Evolutionary conservation across 1,139 yeast species (phyloP), one percentile per base, ranked within the genome.

Genomic region (Tardiomyces depauwii): DNA sequence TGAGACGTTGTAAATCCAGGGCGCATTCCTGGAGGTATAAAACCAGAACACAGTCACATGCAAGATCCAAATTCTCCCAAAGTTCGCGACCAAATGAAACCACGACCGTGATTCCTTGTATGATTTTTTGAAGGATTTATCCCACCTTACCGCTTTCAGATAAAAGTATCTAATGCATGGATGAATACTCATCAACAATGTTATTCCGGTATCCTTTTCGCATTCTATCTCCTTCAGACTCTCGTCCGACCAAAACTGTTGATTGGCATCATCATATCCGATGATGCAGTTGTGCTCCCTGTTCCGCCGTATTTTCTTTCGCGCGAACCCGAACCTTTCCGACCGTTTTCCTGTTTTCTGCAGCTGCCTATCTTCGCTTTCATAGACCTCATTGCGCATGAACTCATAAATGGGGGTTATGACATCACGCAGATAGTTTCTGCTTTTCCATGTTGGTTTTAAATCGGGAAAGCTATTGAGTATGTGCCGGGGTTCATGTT

Each of bases 191-290:
- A 78, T 67, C 9, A 83, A 59, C 1, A 7, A 4, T 7, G 7
- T 21, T 4, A 21, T 4, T 7, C 16, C 28, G 18, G 63, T 60
- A 0, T 73, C 74, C 42, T 75, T 70, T 2, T 56, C 54, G 10
- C 79, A 57, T 13, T 57, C 62, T 12, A 87, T 65, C 42, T 72
- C 66, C 44, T 70, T 66, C 12, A 87, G 62, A 0, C 87, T 86
- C 47, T 77, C 73, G 0, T 77, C 73, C 53, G 79, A 79, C 96
- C 96, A 87, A 58, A 87, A 87, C 19, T 82, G 69, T 58, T 83
- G 95, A 60, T 87, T 87, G 45, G 85, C 71, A 60, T 87, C 96
- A 61, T 87, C 96, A 58, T 87, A 87, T 0, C 96, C 95, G 51
- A 87, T 79, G 2, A 80, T 74, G 39, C 72, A 67, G 49, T 74